A percentile compares a stretch with the other conserved stretches of the same genome.
These are phyloP conservation scores for Cadophora malorum DNA, from an alignment of 2,329 filamentous ascomycete species.

Conservation along the genomic window DNA sequence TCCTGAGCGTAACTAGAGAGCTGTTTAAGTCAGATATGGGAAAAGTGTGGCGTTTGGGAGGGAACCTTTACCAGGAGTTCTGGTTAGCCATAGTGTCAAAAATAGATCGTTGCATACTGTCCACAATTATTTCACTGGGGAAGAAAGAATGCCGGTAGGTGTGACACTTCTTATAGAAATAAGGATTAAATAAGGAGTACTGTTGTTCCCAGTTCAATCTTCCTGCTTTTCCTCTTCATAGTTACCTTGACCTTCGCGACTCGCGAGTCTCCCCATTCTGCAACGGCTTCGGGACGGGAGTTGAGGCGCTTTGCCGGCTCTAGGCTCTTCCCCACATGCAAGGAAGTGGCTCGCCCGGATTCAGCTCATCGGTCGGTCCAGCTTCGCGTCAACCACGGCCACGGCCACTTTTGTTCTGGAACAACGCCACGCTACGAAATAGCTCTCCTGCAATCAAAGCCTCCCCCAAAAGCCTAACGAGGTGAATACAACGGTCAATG, in stretches of 20 bases:
- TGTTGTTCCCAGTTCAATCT: too few species aligned
- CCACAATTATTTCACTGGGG: neutral
- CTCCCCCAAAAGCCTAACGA: neutral
- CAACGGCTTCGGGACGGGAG: neutral
- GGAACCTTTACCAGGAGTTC: constrained; percentile 19
- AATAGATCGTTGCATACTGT: constrained; percentile 10
- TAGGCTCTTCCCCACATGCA: constrained; percentile 20
- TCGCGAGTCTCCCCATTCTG: neutral
- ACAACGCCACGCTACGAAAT: neutral
- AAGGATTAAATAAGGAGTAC: too few species aligned
- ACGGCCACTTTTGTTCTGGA: neutral
- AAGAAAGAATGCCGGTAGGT: neutral
- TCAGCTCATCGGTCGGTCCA: neutral
- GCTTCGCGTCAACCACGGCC: constrained; percentile 6
- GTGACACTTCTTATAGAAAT: neutral
- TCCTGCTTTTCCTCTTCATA: too few species aligned
- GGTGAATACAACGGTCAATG: constrained; percentile 1
- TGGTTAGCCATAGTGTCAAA: constrained; percentile 19
- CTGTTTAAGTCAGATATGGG: constrained; percentile 20
- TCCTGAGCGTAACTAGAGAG: constrained; percentile 19
- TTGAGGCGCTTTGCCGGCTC: constrained; percentile 5
- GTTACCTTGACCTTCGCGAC: too few species aligned
- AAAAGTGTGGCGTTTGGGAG: constrained; percentile 30
- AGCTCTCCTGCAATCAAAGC: neutral
- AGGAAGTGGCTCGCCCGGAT: neutral